These are phyloP conservation scores for Polygonum aviculare DNA, from an alignment of 148 eudicot genomes.

Conservation along the genomic window DNA sequence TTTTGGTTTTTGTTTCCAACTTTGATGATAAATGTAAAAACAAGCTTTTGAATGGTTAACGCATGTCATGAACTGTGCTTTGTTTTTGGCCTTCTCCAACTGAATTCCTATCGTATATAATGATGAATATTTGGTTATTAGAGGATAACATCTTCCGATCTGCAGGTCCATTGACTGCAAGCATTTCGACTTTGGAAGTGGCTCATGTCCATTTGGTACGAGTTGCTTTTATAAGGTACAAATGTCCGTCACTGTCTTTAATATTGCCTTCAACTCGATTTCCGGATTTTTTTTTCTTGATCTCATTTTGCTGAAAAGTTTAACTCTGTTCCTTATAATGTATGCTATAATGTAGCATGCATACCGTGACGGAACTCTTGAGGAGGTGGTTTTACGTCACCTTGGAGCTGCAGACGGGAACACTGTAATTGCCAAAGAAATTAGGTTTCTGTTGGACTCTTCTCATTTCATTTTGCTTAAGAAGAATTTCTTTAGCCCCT, in stretches of 20 bases:
- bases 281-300: background rate
- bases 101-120: too few species aligned
- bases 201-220: slow-evolving; percentile 9
- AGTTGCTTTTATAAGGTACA: slow-evolving; percentile 12
- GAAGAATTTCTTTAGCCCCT: background rate
- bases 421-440: slow-evolving; percentile 61
- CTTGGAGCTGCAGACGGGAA: slow-evolving; percentile 76
- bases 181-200: slow-evolving; percentile 13
- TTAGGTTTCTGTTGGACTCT: slow-evolving; percentile 32
- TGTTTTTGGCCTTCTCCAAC: too few species aligned
- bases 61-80: too few species aligned
- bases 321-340: background rate
- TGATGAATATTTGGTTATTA: background rate
- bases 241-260: background rate
- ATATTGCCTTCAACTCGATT: background rate
- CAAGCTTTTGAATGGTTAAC: background rate
- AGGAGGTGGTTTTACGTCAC: slow-evolving; percentile 72
- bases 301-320: background rate
- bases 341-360: slow-evolving; percentile 42
- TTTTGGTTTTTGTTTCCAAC: background rate
- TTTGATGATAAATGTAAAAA: background rate
- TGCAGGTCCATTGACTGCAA: slow-evolving; percentile 15
- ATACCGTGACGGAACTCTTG: slow-evolving; percentile 73
- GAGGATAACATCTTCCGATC: background rate
- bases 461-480: background rate